Evolutionary conservation across 306 rosid genomes (phyloP), one percentile per base, ranked within the genome.

Genomic region (Prunus mongolica): DNA sequence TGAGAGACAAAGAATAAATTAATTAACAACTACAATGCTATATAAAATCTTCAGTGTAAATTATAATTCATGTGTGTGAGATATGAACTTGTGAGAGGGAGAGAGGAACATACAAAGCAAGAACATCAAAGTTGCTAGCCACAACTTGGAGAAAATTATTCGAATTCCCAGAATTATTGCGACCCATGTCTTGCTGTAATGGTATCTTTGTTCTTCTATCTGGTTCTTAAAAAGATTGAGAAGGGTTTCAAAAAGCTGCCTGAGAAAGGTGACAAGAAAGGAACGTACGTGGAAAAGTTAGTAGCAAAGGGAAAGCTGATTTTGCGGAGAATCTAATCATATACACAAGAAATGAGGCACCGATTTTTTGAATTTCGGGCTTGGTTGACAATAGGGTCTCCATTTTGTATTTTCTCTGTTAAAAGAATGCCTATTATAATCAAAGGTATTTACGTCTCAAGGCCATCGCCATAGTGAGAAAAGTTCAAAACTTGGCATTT

Each of bases 71-170:
- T 57, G 12, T 58, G 12, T 25, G 1, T 60, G 44, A 25, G 38
- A 25, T 25, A 8, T 60, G 32, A 13, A 7, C 32, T 63, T 30
- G 5, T 47, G 6, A 51, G 44, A 41, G 25, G 1, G n/a, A n/a
- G 44, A 67, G 49, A 72, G 75, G 61, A 28, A 25, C 89, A 67
- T 89, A 93, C 97, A 93, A 74, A 77, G 98, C 95, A 81, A 93
- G 97, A 84, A 91, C 95, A 75, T 91, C 97, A 79, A 93, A 93
- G 87, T 93, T 93, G 66, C 89, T 93, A 28, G 81, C 86, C 20
- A 93, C 77, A 3, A 93, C 98, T 86, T 86, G 95, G 70, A 91
- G 91, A 73, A 93, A 84, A 78, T 84, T 89, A 58, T n/a, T 22
- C 9, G 25, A n/a, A 74, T 81, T 81, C 65, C 80, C 84, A 67